Percentiles rank a stretch among this genome's conserved stretches.
Evolutionary conservation across 129 eudicot genomes (phyloP).

Genomic region (Saposhnikovia divaricata): DNA sequence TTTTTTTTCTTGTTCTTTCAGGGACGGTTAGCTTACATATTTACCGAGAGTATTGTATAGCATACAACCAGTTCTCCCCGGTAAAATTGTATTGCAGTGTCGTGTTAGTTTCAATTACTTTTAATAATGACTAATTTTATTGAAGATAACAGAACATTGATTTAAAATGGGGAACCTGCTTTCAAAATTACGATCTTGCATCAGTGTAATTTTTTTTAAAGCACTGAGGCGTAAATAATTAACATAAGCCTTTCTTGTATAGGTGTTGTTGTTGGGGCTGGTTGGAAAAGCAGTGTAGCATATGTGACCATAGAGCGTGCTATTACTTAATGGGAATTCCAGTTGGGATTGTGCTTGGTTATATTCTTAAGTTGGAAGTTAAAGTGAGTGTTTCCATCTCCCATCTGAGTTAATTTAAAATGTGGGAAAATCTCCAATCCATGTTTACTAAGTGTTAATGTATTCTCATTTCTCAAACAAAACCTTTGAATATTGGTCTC

Average conservation of each 20-base stretch:
- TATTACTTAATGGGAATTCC: no score
- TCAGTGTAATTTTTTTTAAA: no score
- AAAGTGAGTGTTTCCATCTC: no score
- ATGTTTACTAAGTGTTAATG: neutral
- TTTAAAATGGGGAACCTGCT: no score
- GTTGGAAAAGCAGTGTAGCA: constrained; percentile 37
- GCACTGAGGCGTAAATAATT: no score
- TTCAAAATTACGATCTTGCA: no score
- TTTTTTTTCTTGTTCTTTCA: constrained; percentile 29
- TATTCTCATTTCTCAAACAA: no score
- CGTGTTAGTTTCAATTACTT: neutral
- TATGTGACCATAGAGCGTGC: constrained; percentile 20
- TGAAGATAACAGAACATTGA: no score
- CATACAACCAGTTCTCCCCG: constrained; percentile 45
- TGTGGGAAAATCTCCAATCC: neutral
- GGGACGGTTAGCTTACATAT: constrained; percentile 28
- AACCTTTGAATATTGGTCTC: no score
- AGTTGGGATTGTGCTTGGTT: no score
- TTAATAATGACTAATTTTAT: neutral
- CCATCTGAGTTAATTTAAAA: neutral
- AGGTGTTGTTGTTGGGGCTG: constrained; percentile 47
- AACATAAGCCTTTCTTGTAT: neutral
- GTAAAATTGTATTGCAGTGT: constrained; percentile 4
- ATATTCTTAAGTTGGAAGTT: no score
- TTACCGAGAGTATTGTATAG: constrained; percentile 29